Evolutionary conservation across 2,329 filamentous ascomycete species (phyloP), one percentile per base, ranked within the genome.

Genomic region (Sarocladiaceae sp.): DNA sequence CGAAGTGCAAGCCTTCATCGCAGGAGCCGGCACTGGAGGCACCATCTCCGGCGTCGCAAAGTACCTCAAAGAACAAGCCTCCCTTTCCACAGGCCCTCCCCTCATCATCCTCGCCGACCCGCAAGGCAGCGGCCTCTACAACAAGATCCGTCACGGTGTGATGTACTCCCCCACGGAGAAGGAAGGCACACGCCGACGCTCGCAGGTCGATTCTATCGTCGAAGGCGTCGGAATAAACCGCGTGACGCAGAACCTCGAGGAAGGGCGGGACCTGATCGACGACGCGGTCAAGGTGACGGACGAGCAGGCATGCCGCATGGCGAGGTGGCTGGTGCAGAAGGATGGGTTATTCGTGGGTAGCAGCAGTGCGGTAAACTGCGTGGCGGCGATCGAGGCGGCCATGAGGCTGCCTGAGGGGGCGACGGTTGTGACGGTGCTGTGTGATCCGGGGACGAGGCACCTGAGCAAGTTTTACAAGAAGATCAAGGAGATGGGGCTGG

Each of bases 221-320:
- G 94, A 98, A 66, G 93, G 93, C 1, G 88, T 98, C 51, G 93
- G 93, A 2, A 86, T 97, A 63, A 98, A 95, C 60, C 82, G 93
- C 2, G 74, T 95, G n/a, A 98, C 93, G 1, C 78, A 81, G 44
- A 98, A 97, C 62, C 93, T 98, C 51, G 87, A 95, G 60, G 83
- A 82, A 21, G 93, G 91, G 0, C 74, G 88, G 51, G 83, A 91
- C 57, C 66, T 96, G 45, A 79, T 98, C 44, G 88, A 96, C 61
- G 89, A 96, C 65, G 91, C 93, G 3, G 81, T 97, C 29, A 79
- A 83, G 47, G 88, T 98, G 12, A 87, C 80, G 3, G 94, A 98
- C 63, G 78, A 81, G 41, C 90, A 98, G 69, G 93, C 93, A 11
- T 81, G 87, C 60, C 76, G 75, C 45, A 98, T 98, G 93, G 93